phyloP scores from a whole-genome alignment of 305 asterid genomes.

The Fraxinus xanthoxyloides region DNA sequence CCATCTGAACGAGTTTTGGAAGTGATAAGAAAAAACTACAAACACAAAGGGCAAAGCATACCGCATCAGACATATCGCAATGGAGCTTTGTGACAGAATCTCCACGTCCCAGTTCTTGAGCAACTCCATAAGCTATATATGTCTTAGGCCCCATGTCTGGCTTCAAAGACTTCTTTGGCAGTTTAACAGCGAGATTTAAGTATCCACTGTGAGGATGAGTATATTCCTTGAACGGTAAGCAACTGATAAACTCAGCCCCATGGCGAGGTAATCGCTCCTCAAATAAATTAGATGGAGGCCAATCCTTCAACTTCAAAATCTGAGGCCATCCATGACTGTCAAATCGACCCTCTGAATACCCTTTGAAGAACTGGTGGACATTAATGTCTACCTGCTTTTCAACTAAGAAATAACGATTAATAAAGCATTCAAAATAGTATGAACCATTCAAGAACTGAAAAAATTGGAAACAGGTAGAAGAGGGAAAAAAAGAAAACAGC shows the following conservation, averaged over 20 bases:
- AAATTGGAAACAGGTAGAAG: background rate
- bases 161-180: conserved; percentile 47
- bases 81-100: conserved; percentile 93
- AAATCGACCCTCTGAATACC: conserved; percentile 50
- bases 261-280: conserved; percentile 77
- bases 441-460: background rate
- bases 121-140: conserved; percentile 77
- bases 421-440: conserved; percentile 13
- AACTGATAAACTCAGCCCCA: conserved; percentile 59
- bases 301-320: conserved; percentile 77
- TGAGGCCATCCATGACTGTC: conserved; percentile 54
- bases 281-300: conserved; percentile 77
- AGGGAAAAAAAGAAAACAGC: background rate
- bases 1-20: background rate
- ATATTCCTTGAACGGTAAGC: conserved; percentile 85
- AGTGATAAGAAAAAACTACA: conserved; percentile 16
- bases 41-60: conserved; percentile 26
- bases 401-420: conserved; percentile 8
- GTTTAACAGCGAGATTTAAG: conserved; percentile 64
- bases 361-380: conserved; percentile 61
- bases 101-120: conserved; percentile 80
- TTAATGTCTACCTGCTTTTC: conserved; percentile 66
- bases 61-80: conserved; percentile 82
- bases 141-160: conserved; percentile 96
- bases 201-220: conserved; percentile 75